These are phyloP conservation scores for Mycena latifolia DNA, from an alignment of 768 basidiomycete genomes.

Conservation along the genomic window DNA sequence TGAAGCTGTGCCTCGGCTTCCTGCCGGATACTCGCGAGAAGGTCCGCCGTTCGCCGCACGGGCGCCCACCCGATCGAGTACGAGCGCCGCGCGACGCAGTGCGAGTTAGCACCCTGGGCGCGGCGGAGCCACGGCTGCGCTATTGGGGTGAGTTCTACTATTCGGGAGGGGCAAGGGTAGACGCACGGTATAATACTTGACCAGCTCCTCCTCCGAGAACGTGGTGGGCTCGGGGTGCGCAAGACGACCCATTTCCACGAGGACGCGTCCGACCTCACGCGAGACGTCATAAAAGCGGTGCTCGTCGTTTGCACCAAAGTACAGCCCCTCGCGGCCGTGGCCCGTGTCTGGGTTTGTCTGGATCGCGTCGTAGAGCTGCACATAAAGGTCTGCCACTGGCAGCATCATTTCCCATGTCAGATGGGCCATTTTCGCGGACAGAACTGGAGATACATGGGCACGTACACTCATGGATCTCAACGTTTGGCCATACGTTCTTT, in stretches of 20 bases:
- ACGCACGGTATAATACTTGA: too few species aligned
- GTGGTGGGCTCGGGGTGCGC: constrained; percentile 47
- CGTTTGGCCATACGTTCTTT: constrained; percentile 69
- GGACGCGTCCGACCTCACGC: constrained; percentile 50
- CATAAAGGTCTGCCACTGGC: constrained; percentile 59
- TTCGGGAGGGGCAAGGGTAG: too few species aligned
- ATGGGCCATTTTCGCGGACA: too few species aligned
- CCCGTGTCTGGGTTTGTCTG: constrained; percentile 42
- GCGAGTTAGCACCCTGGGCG: too few species aligned
- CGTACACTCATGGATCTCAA: constrained; percentile 65
- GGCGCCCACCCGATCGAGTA: too few species aligned
- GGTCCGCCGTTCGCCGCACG: too few species aligned
- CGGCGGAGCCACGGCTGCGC: too few species aligned
- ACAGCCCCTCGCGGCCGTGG: constrained; percentile 65
- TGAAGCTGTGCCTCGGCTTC: too few species aligned
- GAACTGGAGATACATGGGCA: constrained; percentile 6
- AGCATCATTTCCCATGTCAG: background rate
- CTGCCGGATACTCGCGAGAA: too few species aligned
- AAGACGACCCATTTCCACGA: constrained; percentile 48
- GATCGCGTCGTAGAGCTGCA: constrained; percentile 53
- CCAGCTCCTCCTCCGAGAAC: constrained; percentile 60
- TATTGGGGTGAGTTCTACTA: too few species aligned
- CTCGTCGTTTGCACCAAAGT: constrained; percentile 66
- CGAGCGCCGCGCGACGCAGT: too few species aligned
- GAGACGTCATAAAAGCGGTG: constrained; percentile 57